Conservation (phyloP, 768 basidiomycete species). For the Gyrodon lividus region DNA sequence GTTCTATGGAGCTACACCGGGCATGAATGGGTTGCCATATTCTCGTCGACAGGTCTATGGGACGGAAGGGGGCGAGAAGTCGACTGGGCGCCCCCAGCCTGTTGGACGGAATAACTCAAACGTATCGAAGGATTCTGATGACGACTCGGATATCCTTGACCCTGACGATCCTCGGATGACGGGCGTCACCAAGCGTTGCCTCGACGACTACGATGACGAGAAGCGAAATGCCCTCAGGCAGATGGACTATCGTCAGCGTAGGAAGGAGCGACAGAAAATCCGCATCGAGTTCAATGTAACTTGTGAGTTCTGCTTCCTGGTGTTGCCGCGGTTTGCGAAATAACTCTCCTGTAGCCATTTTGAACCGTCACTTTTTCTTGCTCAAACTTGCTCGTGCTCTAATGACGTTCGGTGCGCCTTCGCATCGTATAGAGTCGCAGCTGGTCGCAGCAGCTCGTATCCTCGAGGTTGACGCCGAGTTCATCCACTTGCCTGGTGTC, state of each 20-base stretch:
- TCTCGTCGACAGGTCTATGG: constrained; percentile 25
- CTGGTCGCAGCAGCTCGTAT: constrained; percentile 85
- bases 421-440: constrained; percentile 92
- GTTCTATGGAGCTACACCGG: constrained; percentile 25
- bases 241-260: constrained; percentile 67
- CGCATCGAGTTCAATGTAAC: constrained; percentile 76
- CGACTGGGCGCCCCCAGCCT: constrained; percentile 4
- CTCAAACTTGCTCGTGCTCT: constrained; percentile 82
- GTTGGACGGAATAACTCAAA: constrained; percentile 42
- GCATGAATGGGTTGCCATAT: constrained; percentile 23
- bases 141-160: constrained; percentile 57
- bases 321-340: constrained; percentile 1
- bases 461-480: constrained; percentile 88
- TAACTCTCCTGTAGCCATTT: constrained; percentile 51
- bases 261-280: constrained; percentile 62
- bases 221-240: constrained; percentile 58
- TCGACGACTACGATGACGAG: constrained; percentile 60
- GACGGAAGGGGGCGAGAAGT: constrained; percentile 6
- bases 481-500: constrained; percentile 79
- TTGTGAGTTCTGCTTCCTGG: constrained; percentile 42
- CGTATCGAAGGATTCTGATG: constrained; percentile 35
- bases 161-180: constrained; percentile 73
- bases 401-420: constrained; percentile 91
- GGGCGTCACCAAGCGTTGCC: constrained; percentile 46
- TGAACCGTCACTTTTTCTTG: constrained; percentile 81